Evolutionary conservation across 2,329 filamentous ascomycete genomes (phyloP).

Genomic region (Fusarium domesticum): DNA sequence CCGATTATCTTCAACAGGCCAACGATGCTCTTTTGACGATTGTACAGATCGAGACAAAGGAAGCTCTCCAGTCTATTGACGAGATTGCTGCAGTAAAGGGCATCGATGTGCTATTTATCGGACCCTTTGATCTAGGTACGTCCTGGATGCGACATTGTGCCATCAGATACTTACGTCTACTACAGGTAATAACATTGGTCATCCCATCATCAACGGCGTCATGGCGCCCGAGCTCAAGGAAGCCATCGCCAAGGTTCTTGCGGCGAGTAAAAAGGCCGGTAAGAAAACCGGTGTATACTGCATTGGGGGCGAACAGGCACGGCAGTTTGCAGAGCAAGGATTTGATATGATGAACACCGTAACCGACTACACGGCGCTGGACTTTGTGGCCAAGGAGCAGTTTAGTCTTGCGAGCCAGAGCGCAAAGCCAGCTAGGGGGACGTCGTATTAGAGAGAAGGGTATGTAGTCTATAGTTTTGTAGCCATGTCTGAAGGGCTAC

Average conservation of each 20-base stretch:
- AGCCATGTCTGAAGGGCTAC: background rate
- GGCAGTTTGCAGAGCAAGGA: constrained; percentile 51
- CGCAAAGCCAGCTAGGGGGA: constrained; percentile 35
- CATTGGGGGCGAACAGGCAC: constrained; percentile 54
- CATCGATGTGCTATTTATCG: constrained; percentile 63
- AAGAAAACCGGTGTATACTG: constrained; percentile 65
- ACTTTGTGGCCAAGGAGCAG: constrained; percentile 42
- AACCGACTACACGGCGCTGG: constrained; percentile 53
- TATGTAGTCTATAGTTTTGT: background rate
- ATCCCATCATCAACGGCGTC: constrained; percentile 58
- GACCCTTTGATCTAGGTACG: constrained; percentile 61
- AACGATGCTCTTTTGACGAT: constrained; percentile 57
- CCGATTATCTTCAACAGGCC: constrained; percentile 49
- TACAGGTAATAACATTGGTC: constrained; percentile 56
- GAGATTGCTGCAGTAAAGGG: constrained; percentile 59
- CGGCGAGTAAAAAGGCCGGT: constrained; percentile 57
- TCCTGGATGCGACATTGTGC: background rate
- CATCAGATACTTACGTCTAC: constrained; percentile 5
- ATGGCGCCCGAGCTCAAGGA: constrained; percentile 57
- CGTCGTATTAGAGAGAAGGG: constrained; percentile 38
- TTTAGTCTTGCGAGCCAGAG: constrained; percentile 47
- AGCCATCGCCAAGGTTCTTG: constrained; percentile 57
- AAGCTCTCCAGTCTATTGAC: constrained; percentile 58
- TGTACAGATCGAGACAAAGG: constrained; percentile 65
- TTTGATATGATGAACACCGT: constrained; percentile 62